Percentiles rank a stretch among this genome's conserved stretches.
These are phyloP conservation scores for Boechera stricta DNA, from an alignment of 345 rosid species.

Conservation along the genomic window DNA sequence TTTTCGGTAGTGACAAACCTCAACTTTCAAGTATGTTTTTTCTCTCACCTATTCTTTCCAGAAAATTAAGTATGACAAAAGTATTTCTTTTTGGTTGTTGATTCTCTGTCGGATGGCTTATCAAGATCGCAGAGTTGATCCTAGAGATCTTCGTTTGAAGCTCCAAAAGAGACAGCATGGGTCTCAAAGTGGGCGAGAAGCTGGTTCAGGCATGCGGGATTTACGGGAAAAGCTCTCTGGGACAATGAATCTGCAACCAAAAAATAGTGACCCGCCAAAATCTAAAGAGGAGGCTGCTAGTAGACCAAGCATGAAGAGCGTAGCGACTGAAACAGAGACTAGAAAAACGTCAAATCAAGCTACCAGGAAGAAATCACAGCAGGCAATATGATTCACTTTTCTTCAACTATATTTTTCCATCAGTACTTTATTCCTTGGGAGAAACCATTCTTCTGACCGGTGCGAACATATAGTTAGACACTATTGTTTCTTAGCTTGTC, in stretches of 20 bases:
- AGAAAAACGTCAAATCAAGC: constrained; percentile 55
- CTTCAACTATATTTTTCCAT: constrained; percentile 24
- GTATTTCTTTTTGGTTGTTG: constrained; percentile 51
- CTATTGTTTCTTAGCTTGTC: constrained; percentile 37
- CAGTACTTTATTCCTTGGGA: constrained; percentile 15
- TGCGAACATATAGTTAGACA: constrained; percentile 10
- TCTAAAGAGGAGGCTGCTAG: constrained; percentile 58
- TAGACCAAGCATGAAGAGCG: constrained; percentile 63
- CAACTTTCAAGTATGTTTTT: constrained; percentile 73
- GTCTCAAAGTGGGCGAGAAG: constrained; percentile 60
- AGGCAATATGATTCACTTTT: constrained; percentile 53
- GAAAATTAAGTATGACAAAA: constrained; percentile 45
- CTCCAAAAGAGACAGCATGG: constrained; percentile 74
- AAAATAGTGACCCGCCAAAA: constrained; percentile 63
- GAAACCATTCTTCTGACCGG: constrained; percentile 11
- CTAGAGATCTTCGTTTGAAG: constrained; percentile 89
- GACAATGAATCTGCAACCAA: constrained; percentile 61
- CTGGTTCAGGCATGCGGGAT: constrained; percentile 66
- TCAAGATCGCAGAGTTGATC: constrained; percentile 70
- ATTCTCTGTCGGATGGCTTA: constrained; percentile 54
- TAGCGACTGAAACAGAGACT: constrained; percentile 64
- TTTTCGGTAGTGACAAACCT: constrained; percentile 57
- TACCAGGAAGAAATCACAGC: constrained; percentile 64
- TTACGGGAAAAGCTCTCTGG: constrained; percentile 94
- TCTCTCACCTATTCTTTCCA: constrained; percentile 32